Percentiles rank a stretch among this genome's conserved stretches.
These are phyloP conservation scores for Epichloe bromicola DNA, from an alignment of 2,329 filamentous ascomycete species.

Conservation along the genomic window DNA sequence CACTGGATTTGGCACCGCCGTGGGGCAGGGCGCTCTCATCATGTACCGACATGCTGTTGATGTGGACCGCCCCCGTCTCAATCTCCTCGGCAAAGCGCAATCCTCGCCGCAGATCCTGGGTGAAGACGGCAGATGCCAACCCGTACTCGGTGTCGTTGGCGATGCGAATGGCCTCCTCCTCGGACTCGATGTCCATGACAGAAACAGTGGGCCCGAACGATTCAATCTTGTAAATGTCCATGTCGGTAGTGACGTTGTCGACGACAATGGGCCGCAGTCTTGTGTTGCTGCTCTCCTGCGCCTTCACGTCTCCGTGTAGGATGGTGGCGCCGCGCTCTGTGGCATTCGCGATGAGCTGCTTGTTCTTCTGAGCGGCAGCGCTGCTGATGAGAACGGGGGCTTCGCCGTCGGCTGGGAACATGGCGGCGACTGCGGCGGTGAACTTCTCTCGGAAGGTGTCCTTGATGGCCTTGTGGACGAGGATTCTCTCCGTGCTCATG, in stretches of 20 bases:
- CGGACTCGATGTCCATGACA: conserved; percentile 49
- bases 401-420: conserved; percentile 45
- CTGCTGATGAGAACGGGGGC: conserved; percentile 57
- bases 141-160: conserved; percentile 79
- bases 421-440: conserved; percentile 22
- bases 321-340: conserved; percentile 49
- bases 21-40: conserved; percentile 52
- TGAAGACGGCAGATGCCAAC: conserved; percentile 59
- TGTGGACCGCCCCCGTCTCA: conserved; percentile 55
- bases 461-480: conserved; percentile 38
- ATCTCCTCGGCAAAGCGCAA: conserved; percentile 48
- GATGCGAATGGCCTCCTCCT: conserved; percentile 58
- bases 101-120: conserved; percentile 47
- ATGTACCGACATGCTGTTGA: conserved; percentile 53
- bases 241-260: conserved; percentile 43
- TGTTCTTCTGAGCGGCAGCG: conserved; percentile 52
- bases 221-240: conserved; percentile 66
- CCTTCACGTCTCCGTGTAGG: conserved; percentile 24
- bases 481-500: conserved; percentile 70
- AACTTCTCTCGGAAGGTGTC: conserved; percentile 34
- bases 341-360: conserved; percentile 54
- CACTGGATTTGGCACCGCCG: conserved; percentile 52
- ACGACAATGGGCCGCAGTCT: conserved; percentile 54
- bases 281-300: conserved; percentile 19
- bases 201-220: conserved; percentile 67